Conservation (phyloP, 768 basidiomycete species). For the Mycena capillaripes region DNA sequence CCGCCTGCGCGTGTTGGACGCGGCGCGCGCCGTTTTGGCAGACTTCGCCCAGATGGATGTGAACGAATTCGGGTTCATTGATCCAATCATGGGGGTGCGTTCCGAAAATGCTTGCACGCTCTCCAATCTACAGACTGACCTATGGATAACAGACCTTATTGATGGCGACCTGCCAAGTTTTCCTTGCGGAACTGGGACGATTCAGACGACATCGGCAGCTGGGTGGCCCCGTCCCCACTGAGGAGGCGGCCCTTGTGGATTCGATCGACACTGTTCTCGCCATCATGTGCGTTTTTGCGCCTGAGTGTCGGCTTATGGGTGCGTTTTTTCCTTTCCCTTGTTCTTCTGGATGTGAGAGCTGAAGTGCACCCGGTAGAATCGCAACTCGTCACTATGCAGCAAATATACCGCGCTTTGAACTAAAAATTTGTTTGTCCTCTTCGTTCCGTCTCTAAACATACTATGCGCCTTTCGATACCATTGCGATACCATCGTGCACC, state of each 20-base stretch:
- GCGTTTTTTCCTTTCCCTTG: neutral
- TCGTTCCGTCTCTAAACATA: too few species aligned
- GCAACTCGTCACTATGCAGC: conserved; percentile 23
- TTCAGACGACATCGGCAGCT: conserved; percentile 9
- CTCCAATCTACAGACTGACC: neutral
- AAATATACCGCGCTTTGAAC: conserved; percentile 8
- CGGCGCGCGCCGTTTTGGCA: too few species aligned
- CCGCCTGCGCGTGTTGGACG: too few species aligned
- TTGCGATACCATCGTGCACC: too few species aligned
- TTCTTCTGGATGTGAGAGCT: neutral
- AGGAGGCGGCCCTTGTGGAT: conserved; percentile 19
- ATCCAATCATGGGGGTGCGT: conserved; percentile 37
- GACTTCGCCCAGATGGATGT: conserved; percentile 4
- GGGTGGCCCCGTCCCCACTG: neutral
- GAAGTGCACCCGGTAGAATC: conserved; percentile 11
- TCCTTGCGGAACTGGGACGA: conserved; percentile 29
- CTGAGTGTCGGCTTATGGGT: conserved; percentile 35
- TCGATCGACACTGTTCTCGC: conserved; percentile 31
- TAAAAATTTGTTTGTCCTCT: too few species aligned
- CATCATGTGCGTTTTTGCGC: conserved; percentile 31
- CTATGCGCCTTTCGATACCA: too few species aligned
- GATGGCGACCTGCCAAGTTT: conserved; percentile 38
- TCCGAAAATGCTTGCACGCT: neutral
- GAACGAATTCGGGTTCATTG: conserved; percentile 21
- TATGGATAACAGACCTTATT: conserved; percentile 16